Percentiles rank a stretch among this genome's conserved stretches.
Conservation (phyloP, 2,329 filamentous ascomycete genomes). For the Penicillium sp. region DNA sequence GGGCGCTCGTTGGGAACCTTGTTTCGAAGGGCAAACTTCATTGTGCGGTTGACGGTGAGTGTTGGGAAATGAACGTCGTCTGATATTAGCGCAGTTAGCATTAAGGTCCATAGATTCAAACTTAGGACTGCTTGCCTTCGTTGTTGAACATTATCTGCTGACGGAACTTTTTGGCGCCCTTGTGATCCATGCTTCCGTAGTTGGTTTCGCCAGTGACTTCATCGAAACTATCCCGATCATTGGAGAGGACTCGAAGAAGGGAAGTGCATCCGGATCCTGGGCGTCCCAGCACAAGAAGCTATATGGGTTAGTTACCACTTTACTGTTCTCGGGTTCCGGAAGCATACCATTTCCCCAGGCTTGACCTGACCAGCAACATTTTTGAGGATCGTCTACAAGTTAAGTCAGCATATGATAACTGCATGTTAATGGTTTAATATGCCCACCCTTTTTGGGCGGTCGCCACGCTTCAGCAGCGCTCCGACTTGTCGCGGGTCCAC, state of each 20-base stretch:
- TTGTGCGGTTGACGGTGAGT: constrained; percentile 68
- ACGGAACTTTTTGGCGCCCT: constrained; percentile 41
- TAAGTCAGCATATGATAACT: not conserved
- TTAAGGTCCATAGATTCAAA: too few relatives aligned
- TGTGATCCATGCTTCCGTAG: constrained; percentile 54
- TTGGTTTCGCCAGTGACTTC: constrained; percentile 52
- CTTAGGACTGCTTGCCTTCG: constrained; percentile 43
- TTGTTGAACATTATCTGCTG: constrained; percentile 65
- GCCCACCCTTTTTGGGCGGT: constrained; percentile 29
- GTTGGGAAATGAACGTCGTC: constrained; percentile 72
- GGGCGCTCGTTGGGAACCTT: constrained; percentile 31
- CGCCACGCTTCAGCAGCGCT: constrained; percentile 15
- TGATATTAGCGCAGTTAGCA: not conserved
- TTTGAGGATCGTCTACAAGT: constrained; percentile 37
- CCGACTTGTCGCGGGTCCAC: constrained; percentile 30
- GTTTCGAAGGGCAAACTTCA: constrained; percentile 66
- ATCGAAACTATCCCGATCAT: constrained; percentile 59
- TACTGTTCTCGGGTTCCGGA: not conserved
- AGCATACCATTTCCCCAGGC: constrained; percentile 43
- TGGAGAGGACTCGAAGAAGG: constrained; percentile 65
- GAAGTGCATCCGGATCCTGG: constrained; percentile 70
- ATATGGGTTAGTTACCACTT: constrained; percentile 2
- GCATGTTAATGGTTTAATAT: not conserved
- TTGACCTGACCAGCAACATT: constrained; percentile 40
- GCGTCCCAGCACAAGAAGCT: constrained; percentile 64